phyloP scores from a whole-genome alignment of 768 basidiomycete genomes.

The Mycena galericulata region DNA sequence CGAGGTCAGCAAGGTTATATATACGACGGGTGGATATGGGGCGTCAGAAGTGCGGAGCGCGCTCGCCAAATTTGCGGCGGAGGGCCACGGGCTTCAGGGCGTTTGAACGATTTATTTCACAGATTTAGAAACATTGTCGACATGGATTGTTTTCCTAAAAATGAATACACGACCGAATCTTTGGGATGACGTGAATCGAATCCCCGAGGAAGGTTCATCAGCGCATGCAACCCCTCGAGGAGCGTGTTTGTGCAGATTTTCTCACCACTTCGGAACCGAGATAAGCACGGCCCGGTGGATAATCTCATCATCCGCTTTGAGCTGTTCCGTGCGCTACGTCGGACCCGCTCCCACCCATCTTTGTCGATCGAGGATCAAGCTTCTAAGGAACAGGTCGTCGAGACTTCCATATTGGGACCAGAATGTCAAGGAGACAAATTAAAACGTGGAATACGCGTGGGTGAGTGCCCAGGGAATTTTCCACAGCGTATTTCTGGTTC shows the following conservation, averaged over 20 bases:
- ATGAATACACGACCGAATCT: conserved; percentile 15
- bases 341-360: conserved; percentile 45
- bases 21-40: conserved; percentile 20
- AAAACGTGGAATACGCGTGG: conserved; percentile 28
- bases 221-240: conserved; percentile 36
- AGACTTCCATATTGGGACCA: conserved; percentile 1
- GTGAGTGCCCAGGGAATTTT: not conserved
- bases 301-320: conserved; percentile 11
- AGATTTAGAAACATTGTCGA: not conserved
- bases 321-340: conserved; percentile 47
- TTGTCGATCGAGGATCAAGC: conserved; percentile 21
- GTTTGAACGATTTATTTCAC: not conserved
- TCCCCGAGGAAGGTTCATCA: conserved; percentile 41
- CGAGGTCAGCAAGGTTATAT: conserved; percentile 81
- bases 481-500: conserved; percentile 9
- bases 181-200: conserved; percentile 16
- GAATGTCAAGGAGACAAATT: conserved; percentile 10
- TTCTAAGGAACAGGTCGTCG: conserved; percentile 23
- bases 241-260: not conserved
- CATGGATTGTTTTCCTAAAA: not conserved
- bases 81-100: not conserved
- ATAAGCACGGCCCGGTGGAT: not conserved
- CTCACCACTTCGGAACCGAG: conserved; percentile 48
- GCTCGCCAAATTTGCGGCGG: conserved; percentile 24
- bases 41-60: conserved; percentile 25